A percentile compares a stretch with the other conserved stretches of the same genome.
Conservation (phyloP, 1,284 basidiomycete species). For the Leccinum pachyderme region DNA sequence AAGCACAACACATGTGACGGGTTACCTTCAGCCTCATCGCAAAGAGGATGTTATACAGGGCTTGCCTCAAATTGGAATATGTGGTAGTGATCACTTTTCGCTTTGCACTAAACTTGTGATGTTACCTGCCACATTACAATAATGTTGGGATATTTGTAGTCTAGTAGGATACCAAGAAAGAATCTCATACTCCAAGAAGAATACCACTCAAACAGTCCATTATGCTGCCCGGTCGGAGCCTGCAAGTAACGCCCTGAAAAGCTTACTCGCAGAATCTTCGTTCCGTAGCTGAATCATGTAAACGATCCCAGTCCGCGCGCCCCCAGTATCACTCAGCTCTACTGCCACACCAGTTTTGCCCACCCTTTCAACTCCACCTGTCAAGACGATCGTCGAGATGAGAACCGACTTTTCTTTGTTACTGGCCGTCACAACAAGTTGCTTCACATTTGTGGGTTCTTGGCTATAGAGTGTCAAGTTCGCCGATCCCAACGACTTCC, state of each 20-base stretch:
- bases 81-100: slow-evolving; percentile 86
- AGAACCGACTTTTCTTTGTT: slow-evolving; percentile 74
- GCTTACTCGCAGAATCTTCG: slow-evolving; percentile 79
- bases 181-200: background rate
- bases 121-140: slow-evolving; percentile 13
- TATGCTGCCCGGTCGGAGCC: slow-evolving; percentile 71
- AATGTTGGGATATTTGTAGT: slow-evolving; percentile 1
- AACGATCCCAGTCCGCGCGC: slow-evolving; percentile 89
- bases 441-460: slow-evolving; percentile 85
- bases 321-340: slow-evolving; percentile 84
- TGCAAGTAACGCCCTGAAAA: slow-evolving; percentile 85
- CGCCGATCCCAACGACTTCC: slow-evolving; percentile 92
- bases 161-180: slow-evolving; percentile 11
- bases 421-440: slow-evolving; percentile 93
- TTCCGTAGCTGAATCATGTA: slow-evolving; percentile 97
- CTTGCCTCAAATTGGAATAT: slow-evolving; percentile 76
- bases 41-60: slow-evolving; percentile 69
- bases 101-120: slow-evolving; percentile 55
- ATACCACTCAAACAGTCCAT: slow-evolving; percentile 1
- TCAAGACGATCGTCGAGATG: slow-evolving; percentile 94
- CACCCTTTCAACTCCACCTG: slow-evolving; percentile 95
- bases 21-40: slow-evolving; percentile 64
- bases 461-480: slow-evolving; percentile 86
- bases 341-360: slow-evolving; percentile 97
- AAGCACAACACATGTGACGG: slow-evolving; percentile 46